These are phyloP conservation scores for Nigrospora osmanthi DNA, from an alignment of 2,329 filamentous ascomycete species.

Conservation along the genomic window DNA sequence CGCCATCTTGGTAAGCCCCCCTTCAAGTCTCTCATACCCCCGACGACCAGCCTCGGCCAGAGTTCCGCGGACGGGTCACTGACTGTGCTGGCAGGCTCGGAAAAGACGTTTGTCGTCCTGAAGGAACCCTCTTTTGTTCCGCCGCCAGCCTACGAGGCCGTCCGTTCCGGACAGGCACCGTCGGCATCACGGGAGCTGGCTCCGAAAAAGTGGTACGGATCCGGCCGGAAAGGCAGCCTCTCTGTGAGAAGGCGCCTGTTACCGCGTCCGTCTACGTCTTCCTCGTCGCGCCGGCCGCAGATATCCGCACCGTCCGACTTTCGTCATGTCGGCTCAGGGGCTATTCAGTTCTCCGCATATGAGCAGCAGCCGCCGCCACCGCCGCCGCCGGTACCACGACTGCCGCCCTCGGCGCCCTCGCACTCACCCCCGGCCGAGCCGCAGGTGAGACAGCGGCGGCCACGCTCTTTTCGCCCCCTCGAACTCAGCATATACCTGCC, in stretches of 20 bases:
- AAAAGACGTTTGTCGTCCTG: slow-evolving; percentile 25
- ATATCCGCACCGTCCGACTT: slow-evolving; percentile 56
- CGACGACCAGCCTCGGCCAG: background rate
- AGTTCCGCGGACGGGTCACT: background rate
- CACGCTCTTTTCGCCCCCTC: slow-evolving; percentile 41
- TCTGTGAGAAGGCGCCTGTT: slow-evolving; percentile 38
- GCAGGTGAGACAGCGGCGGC: slow-evolving; percentile 18
- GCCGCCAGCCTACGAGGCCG: slow-evolving; percentile 20
- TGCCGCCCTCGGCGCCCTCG: too few relatives aligned
- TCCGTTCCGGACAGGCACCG: slow-evolving; percentile 5
- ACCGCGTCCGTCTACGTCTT: slow-evolving; percentile 8
- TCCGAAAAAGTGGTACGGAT: slow-evolving; percentile 28
- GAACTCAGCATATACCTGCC: slow-evolving; percentile 46
- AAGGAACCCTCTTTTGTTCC: slow-evolving; percentile 28
- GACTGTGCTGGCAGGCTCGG: slow-evolving; percentile 15
- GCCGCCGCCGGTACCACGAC: too few relatives aligned
- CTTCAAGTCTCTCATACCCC: background rate
- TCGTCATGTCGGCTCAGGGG: slow-evolving; percentile 42
- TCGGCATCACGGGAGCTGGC: slow-evolving; percentile 21
- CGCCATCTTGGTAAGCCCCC: background rate
- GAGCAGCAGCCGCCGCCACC: slow-evolving; percentile 2
- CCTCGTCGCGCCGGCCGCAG: slow-evolving; percentile 40
- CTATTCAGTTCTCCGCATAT: slow-evolving; percentile 17
- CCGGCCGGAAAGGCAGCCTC: slow-evolving; percentile 29
- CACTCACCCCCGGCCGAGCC: background rate